These are phyloP conservation scores for Leucaena leucocephala DNA, from an alignment of 306 rosid genomes.

Conservation along the genomic window DNA sequence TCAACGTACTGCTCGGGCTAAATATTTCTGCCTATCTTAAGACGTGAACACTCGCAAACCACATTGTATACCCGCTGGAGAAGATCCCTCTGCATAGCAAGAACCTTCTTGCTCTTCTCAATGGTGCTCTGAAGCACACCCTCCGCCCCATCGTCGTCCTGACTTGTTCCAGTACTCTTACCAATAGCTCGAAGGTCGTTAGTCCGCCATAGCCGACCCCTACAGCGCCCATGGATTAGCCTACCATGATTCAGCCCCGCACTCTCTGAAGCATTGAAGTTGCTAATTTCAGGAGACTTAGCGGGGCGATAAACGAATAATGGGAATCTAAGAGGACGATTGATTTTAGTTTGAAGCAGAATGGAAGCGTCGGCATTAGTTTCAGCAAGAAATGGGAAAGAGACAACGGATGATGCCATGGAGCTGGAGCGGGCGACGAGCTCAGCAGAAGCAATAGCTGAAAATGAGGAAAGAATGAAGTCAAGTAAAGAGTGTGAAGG, in stretches of 20 bases:
- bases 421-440: not conserved
- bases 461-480: conserved; percentile 37
- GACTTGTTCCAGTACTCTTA: conserved; percentile 45
- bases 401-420: conserved; percentile 62
- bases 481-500: not conserved
- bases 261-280: conserved; percentile 7
- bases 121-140: conserved; percentile 67
- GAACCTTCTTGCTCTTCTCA: conserved; percentile 83
- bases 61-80: conserved; percentile 70
- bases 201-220: conserved; percentile 44
- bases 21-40: conserved; percentile 15
- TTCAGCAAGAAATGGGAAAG: conserved; percentile 53
- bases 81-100: conserved; percentile 73
- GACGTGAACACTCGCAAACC: conserved; percentile 11
- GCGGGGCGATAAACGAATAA: not conserved
- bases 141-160: conserved; percentile 53
- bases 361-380: conserved; percentile 47
- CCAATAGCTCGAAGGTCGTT: conserved; percentile 48
- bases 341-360: conserved; percentile 39
- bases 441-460: conserved; percentile 36
- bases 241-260: not conserved
- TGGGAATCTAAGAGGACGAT: conserved; percentile 34
- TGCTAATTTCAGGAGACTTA: conserved; percentile 14
- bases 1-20: conserved; percentile 22
- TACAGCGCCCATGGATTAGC: conserved; percentile 37